Evolutionary conservation across 2,329 filamentous ascomycete genomes (phyloP).

Genomic region (Zymoseptoria crescenta): DNA sequence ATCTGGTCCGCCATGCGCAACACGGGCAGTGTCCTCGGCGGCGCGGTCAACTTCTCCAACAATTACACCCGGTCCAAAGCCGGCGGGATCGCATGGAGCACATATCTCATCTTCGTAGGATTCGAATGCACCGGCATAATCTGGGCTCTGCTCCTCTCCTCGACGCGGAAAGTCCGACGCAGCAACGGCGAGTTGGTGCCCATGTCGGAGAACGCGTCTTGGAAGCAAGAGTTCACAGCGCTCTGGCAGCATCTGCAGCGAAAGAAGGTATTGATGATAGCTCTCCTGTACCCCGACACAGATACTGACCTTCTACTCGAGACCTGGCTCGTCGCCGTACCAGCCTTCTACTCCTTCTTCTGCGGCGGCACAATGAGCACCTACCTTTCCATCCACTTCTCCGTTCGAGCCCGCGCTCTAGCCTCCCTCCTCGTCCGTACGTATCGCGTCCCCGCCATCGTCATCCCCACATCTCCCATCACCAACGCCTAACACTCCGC

Average conservation of each 20-base stretch:
- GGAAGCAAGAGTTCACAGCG: constrained; percentile 19
- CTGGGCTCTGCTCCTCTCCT: constrained; percentile 25
- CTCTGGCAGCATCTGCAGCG: constrained; percentile 18
- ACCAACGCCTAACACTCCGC: background rate
- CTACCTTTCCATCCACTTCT: constrained; percentile 30
- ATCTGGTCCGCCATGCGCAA: constrained; percentile 32
- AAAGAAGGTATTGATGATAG: constrained; percentile 18
- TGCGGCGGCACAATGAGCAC: constrained; percentile 34
- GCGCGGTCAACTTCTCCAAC: constrained; percentile 30
- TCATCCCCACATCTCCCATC: background rate
- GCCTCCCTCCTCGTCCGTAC: constrained; percentile 29
- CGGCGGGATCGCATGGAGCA: constrained; percentile 27
- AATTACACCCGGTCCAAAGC: constrained; percentile 18
- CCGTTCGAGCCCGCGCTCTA: constrained; percentile 28
- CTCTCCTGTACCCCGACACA: background rate
- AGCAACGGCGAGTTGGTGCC: constrained; percentile 21
- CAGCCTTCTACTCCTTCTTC: constrained; percentile 35
- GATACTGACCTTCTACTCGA: constrained; percentile 2
- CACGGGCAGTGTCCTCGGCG: constrained; percentile 29
- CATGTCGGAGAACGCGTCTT: constrained; percentile 10
- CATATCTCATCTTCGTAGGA: constrained; percentile 27
- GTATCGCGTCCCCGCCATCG: constrained; percentile 2
- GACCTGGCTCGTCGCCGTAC: constrained; percentile 31
- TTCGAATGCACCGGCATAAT: constrained; percentile 28
- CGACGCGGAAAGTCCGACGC: constrained; percentile 22